Evolutionary conservation across 495 filamentous ascomycete genomes (phyloP).

Genomic region (Hyaloscypha bicolor): DNA sequence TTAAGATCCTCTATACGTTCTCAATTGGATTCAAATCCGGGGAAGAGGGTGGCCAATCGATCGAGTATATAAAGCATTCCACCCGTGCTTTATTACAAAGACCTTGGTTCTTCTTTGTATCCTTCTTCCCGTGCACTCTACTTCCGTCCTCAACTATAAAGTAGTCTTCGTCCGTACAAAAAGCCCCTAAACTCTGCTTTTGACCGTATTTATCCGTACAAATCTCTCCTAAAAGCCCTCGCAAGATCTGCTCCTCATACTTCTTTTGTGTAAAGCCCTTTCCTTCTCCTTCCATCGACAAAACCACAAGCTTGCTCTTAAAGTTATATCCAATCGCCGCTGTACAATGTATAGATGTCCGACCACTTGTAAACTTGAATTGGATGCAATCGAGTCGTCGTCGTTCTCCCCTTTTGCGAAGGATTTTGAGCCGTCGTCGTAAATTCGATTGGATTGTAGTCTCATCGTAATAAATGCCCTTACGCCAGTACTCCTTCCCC

Average conservation of each 20-base stretch:
- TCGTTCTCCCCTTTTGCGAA: too few species aligned
- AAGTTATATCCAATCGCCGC: constrained; percentile 13
- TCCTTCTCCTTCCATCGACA: constrained; percentile 10
- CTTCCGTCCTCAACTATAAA: constrained; percentile 13
- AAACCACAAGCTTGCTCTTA: constrained; percentile 2
- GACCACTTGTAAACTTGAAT: too few species aligned
- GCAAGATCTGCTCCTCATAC: constrained; percentile 4
- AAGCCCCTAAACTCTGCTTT: neutral
- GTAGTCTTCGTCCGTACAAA: neutral
- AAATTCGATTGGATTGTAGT: too few species aligned
- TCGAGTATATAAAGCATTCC: constrained; percentile 18
- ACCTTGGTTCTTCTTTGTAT: constrained; percentile 6
- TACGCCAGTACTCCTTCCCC: too few species aligned
- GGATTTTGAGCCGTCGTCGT: too few species aligned
- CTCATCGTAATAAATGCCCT: too few species aligned
- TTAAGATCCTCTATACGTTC: neutral
- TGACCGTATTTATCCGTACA: neutral
- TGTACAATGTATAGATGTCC: neutral
- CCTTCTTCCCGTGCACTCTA: constrained; percentile 10
- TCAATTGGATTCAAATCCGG: constrained; percentile 18
- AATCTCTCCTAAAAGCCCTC: constrained; percentile 7
- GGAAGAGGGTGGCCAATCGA: constrained; percentile 17
- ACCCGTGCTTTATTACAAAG: constrained; percentile 17
- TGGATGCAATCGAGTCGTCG: too few species aligned
- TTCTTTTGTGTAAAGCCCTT: constrained; percentile 2